These are phyloP conservation scores for Conringia planisiliqua DNA, from an alignment of 345 rosid genomes.

Conservation along the genomic window DNA sequence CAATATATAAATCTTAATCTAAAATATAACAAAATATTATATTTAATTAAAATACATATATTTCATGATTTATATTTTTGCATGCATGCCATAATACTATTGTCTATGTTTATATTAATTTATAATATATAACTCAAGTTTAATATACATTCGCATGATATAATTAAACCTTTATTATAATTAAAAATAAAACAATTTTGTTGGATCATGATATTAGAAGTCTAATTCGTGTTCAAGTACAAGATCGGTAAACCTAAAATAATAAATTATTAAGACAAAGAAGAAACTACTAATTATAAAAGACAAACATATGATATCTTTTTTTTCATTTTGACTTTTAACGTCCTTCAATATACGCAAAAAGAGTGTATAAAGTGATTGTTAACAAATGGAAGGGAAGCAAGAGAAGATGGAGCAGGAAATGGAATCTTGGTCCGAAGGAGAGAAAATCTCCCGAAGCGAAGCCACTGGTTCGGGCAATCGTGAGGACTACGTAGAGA, in stretches of 20 bases:
- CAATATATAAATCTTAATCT: background rate
- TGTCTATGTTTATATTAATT: too few relatives aligned
- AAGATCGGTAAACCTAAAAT: background rate
- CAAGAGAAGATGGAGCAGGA: conserved; percentile 5
- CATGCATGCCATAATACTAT: background rate
- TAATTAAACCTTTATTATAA: background rate
- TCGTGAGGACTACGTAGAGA: conserved; percentile 38
- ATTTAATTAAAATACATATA: background rate
- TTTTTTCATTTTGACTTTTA: background rate
- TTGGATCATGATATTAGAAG: background rate
- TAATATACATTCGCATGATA: background rate
- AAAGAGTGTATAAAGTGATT: background rate
- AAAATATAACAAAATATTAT: background rate
- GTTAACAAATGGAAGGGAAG: conserved; percentile 1
- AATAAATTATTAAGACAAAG: background rate
- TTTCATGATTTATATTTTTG: background rate
- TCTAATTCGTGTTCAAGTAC: background rate
- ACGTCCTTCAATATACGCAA: background rate
- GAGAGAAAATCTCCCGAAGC: background rate
- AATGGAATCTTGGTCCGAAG: conserved; percentile 17
- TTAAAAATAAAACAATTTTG: background rate
- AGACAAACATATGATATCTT: background rate
- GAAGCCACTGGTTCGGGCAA: background rate
- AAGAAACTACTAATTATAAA: background rate
- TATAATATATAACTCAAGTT: too few relatives aligned